Evolutionary conservation across 2,329 filamentous ascomycete species (phyloP), one percentile per base, ranked within the genome.

Genomic region (Dactylellina sp.): DNA sequence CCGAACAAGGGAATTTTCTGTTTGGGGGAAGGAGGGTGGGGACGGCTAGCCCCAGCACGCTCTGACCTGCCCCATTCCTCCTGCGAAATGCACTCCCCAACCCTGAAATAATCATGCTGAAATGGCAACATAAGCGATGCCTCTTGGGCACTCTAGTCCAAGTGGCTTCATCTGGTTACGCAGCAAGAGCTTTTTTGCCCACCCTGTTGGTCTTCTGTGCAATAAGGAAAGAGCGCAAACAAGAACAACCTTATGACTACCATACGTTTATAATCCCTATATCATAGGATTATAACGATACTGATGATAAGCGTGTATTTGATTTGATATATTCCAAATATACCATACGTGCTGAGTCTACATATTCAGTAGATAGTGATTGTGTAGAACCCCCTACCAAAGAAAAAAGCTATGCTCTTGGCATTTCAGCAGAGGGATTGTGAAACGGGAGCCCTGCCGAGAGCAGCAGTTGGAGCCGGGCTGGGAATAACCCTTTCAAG

Each of bases 1-100:
- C 59, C 59, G 18, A 63, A 63, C 46, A 63, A 52, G 59, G 59
- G 59, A 63, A 63, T 63, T 63, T 63, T 63, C 46, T 49, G 24
- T 60, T 47, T 60, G 56, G 16, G 56, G 25, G 56, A 37, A 49
- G 22, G 39, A n/a, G 24, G 37, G 40, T 7, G 24, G 56, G 56
- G 22, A 49, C 32, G 28, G 56, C 50, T 40, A 39, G 35, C 50
- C 50, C 50, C 50, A 40, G 35, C 50, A 20, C 39, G 37, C 53
- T 44, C 39, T 44, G 53, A 57, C 53, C 53, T 57, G 53, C 53
- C 53, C 40, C 53, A 57, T 57, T 57, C 53, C 20, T 57, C 39
- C 53, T 42, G 20, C 53, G 37, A 57, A 57, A 57, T 57, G 53
- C 53, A 35, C 53, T 42, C 35, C 53, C n/a, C 28, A 7, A 53